Evolutionary conservation across 2,329 filamentous ascomycete genomes (phyloP).

Genomic region (Phaeosphaeria sp.): DNA sequence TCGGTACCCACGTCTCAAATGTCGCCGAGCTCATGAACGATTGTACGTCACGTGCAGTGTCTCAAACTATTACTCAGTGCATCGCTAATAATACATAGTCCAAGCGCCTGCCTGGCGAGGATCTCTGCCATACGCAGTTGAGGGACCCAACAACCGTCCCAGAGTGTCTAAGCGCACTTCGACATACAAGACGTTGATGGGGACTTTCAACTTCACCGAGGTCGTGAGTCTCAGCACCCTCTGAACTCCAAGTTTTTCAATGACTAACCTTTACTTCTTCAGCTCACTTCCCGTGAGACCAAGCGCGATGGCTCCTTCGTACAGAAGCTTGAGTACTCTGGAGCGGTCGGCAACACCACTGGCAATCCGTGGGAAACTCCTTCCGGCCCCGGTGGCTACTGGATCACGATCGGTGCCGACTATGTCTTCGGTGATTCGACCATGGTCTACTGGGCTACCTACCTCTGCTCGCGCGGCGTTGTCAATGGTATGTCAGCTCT

Average conservation of each 20-base stretch:
- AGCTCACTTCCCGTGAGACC: background rate
- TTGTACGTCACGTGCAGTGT: background rate
- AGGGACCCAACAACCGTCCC: background rate
- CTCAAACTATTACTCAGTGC: no score
- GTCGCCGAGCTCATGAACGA: background rate
- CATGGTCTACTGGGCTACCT: background rate
- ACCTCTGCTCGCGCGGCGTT: background rate
- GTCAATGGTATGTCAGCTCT: background rate
- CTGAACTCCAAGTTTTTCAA: no score
- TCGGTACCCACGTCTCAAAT: background rate
- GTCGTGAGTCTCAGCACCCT: background rate
- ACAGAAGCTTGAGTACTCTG: background rate
- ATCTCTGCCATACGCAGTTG: background rate
- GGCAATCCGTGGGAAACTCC: background rate
- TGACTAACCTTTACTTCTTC: no score
- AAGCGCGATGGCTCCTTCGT: background rate
- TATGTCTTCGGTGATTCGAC: background rate
- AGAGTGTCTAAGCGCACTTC: background rate
- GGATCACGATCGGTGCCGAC: background rate
- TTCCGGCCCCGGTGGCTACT: background rate
- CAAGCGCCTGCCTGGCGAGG: background rate
- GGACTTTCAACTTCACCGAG: background rate
- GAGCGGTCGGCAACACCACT: background rate
- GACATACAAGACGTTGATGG: background rate
- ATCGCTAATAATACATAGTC: background rate